Conservation (phyloP, 1,284 basidiomycete species). For the Ganoderma leucocontextum region DNA sequence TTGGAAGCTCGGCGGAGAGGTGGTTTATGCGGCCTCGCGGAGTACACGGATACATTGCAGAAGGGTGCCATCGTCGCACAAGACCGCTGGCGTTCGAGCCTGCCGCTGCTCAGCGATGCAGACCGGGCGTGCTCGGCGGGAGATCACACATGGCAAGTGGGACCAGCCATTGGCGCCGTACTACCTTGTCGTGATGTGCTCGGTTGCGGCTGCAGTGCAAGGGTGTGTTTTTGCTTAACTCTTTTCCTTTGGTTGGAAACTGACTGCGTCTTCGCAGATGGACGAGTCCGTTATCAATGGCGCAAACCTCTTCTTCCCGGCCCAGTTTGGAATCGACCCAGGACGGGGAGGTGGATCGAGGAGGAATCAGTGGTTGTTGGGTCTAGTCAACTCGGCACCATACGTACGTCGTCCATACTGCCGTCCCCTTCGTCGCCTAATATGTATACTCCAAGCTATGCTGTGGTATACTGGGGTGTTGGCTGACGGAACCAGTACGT, state of each 20-base stretch:
- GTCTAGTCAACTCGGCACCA: conserved; percentile 79
- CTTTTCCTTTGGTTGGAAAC: not conserved
- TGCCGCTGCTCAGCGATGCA: conserved; percentile 63
- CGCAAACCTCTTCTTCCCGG: conserved; percentile 75
- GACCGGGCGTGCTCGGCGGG: conserved; percentile 64
- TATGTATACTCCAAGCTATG: conserved; percentile 45
- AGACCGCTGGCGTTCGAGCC: conserved; percentile 56
- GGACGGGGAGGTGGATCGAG: conserved; percentile 28
- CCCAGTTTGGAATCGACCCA: conserved; percentile 61
- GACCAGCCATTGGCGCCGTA: conserved; percentile 64
- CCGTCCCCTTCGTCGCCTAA: not conserved
- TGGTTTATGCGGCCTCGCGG: conserved; percentile 58
- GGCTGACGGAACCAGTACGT: conserved; percentile 71
- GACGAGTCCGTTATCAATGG: conserved; percentile 78
- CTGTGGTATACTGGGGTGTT: conserved; percentile 66
- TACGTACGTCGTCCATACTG: conserved; percentile 53
- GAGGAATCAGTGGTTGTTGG: conserved; percentile 73
- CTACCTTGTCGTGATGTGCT: conserved; percentile 66
- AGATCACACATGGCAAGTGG: conserved; percentile 74
- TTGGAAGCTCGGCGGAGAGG: no score
- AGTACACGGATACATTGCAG: conserved; percentile 57
- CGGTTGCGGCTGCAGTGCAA: conserved; percentile 74
- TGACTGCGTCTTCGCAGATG: conserved; percentile 45
- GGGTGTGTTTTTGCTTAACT: conserved; percentile 47
- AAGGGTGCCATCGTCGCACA: conserved; percentile 74